Percentiles rank a stretch among this genome's conserved stretches.
These are phyloP conservation scores for Trametes gibbosa DNA, from an alignment of 768 basidiomycete genomes.

Conservation along the genomic window DNA sequence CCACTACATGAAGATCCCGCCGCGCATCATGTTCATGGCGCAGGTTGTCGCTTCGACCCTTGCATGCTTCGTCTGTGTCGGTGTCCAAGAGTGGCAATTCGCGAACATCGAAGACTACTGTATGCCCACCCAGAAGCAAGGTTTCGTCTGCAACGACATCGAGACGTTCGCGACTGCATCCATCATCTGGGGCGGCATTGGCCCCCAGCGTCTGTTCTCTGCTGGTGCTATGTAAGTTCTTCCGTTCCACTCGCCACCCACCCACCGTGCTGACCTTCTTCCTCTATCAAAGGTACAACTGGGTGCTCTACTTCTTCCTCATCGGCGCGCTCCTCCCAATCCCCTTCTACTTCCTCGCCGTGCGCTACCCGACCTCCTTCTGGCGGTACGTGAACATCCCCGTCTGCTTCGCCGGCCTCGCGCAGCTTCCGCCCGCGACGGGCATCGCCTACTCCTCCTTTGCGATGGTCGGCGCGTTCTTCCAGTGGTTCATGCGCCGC, in stretches of 20 bases:
- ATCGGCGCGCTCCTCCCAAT: slow-evolving; percentile 75
- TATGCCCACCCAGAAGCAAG: slow-evolving; percentile 52
- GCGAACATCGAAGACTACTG: slow-evolving; percentile 73
- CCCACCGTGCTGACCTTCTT: neutral
- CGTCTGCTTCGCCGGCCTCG: slow-evolving; percentile 75
- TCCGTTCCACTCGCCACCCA: slow-evolving; percentile 12
- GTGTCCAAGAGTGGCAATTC: slow-evolving; percentile 73
- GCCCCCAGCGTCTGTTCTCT: slow-evolving; percentile 68
- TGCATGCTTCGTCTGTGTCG: slow-evolving; percentile 53
- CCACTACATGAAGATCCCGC: slow-evolving; percentile 89
- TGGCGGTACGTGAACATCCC: slow-evolving; percentile 89
- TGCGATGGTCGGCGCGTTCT: slow-evolving; percentile 77
- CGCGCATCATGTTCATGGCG: slow-evolving; percentile 70
- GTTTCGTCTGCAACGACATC: slow-evolving; percentile 71
- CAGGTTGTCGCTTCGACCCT: slow-evolving; percentile 63
- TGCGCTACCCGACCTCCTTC: slow-evolving; percentile 74
- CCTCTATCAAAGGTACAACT: slow-evolving; percentile 46
- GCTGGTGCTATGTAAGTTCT: slow-evolving; percentile 51
- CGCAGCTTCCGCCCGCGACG: slow-evolving; percentile 75
- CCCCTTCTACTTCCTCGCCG: slow-evolving; percentile 80
- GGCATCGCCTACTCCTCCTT: slow-evolving; percentile 92
- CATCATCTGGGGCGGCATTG: slow-evolving; percentile 80
- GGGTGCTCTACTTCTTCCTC: slow-evolving; percentile 71
- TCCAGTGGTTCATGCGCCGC: slow-evolving; percentile 81
- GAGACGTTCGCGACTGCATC: slow-evolving; percentile 67